Conservation (phyloP, 2,329 filamentous ascomycete species). For the Aureobasidium melanogenum region DNA sequence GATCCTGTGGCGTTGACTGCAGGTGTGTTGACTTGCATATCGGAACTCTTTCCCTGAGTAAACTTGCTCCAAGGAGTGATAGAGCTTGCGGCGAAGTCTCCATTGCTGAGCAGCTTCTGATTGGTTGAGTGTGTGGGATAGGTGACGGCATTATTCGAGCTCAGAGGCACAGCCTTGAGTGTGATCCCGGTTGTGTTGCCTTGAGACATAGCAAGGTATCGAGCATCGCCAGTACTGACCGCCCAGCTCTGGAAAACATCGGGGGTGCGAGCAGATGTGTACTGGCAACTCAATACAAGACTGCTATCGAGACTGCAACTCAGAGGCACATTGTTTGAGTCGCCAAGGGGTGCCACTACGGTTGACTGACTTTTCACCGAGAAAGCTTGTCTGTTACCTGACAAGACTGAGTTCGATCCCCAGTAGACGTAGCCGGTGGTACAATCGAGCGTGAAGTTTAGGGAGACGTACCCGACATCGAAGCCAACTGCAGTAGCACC, state of each 20-base stretch:
- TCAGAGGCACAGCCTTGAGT: constrained; percentile 1
- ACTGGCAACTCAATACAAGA: constrained; percentile 3
- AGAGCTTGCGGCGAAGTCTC: background rate
- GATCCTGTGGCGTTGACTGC: background rate
- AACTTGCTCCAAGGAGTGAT: background rate
- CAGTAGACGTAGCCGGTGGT: constrained; percentile 4
- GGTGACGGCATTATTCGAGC: background rate
- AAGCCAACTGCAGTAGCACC: constrained; percentile 7
- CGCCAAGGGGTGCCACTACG: constrained; percentile 6
- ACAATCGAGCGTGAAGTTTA: constrained; percentile 9
- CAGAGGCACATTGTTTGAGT: background rate
- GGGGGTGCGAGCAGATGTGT: background rate
- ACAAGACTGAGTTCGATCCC: background rate
- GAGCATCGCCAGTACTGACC: background rate
- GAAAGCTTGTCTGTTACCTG: constrained; percentile 2
- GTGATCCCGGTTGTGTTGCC: background rate
- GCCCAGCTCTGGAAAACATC: background rate
- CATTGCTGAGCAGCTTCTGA: background rate
- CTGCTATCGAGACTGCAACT: constrained; percentile 2
- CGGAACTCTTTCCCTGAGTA: constrained; percentile 3
- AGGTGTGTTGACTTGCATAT: background rate
- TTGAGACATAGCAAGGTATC: constrained; percentile 9
- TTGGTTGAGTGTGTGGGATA: constrained; percentile 5
- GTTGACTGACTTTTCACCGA: background rate
- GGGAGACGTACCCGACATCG: background rate